These are phyloP conservation scores for Drechslera avenae DNA, from an alignment of 2,329 filamentous ascomycete species.

Conservation along the genomic window DNA sequence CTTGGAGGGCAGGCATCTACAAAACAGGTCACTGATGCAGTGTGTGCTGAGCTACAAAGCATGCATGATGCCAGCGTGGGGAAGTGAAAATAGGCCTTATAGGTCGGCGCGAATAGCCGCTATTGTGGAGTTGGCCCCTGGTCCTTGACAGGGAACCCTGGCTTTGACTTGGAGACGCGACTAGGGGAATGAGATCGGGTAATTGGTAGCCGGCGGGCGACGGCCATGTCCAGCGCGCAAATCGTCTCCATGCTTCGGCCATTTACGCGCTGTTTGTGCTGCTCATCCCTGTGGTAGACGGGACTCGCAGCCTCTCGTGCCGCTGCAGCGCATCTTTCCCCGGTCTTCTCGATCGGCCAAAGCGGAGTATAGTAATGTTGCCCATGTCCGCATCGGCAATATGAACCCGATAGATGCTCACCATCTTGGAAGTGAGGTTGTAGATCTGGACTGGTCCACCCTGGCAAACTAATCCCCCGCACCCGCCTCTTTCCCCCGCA, in stretches of 20 bases:
- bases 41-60: slow-evolving; percentile 47
- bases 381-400: slow-evolving; percentile 1
- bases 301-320: no score
- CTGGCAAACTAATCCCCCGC: slow-evolving; percentile 2
- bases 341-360: background rate
- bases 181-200: background rate
- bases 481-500: slow-evolving; percentile 17
- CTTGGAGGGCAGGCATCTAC: slow-evolving; percentile 56
- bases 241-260: no score
- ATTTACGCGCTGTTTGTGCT: no score
- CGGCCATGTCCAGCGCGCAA: no score
- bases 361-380: background rate
- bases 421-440: background rate
- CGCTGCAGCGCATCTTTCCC: background rate
- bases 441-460: background rate
- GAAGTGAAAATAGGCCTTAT: background rate
- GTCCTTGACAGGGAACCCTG: background rate
- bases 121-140: background rate
- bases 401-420: slow-evolving; percentile 5
- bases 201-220: no score
- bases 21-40: slow-evolving; percentile 52
- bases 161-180: no score
- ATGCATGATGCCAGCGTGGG: slow-evolving; percentile 8
- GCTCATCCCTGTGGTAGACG: no score
- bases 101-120: background rate